Percentiles rank a stretch among this genome's conserved stretches.
Evolutionary conservation across 371 early-diverging fungal genomes (phyloP).

Genomic region (Actinomortierella ambigua): DNA sequence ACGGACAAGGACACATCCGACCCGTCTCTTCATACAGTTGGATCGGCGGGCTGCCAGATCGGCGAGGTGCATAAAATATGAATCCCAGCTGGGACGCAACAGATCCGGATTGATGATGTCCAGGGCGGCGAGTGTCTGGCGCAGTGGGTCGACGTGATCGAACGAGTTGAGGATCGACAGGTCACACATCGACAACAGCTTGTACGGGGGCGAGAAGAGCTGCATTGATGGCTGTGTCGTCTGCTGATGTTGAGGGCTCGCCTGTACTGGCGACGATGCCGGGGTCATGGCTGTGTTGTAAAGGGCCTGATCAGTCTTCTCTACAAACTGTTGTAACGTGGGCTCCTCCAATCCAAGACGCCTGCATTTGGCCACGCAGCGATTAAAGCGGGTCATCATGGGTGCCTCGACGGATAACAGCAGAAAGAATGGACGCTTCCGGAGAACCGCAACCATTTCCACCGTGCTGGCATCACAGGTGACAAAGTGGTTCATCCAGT

Average conservation of each 20-base stretch:
- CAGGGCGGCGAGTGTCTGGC: conserved; percentile 48
- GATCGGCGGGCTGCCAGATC: conserved; percentile 85
- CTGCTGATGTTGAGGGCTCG: conserved; percentile 7
- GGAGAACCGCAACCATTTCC: conserved; percentile 48
- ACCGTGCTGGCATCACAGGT: conserved; percentile 62
- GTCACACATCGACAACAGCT: conserved; percentile 59
- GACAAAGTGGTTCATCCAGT: conserved; percentile 76
- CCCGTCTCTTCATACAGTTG: conserved; percentile 98
- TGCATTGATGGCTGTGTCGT: conserved; percentile 4
- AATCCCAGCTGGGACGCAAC: conserved; percentile 92
- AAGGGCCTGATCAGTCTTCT: conserved; percentile 48
- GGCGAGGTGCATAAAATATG: conserved; percentile 97
- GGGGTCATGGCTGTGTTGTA: conserved; percentile 43
- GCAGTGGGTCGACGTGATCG: conserved; percentile 38
- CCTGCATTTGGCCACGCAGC: conserved; percentile 48
- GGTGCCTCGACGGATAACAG: conserved; percentile 88
- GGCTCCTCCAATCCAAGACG: conserved; percentile 18
- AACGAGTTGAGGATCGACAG: conserved; percentile 67
- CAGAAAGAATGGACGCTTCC: conserved; percentile 89
- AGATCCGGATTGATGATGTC: conserved; percentile 74
- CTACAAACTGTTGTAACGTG: conserved; percentile 53
- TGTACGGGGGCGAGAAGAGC: conserved; percentile 35
- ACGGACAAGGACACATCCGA: conserved; percentile 95
- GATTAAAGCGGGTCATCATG: conserved; percentile 63
- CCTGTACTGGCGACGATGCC: conserved; percentile 2